These are phyloP conservation scores for Rhizophagus prolifer DNA, from an alignment of 192 early-diverging fungal genomes.

Conservation along the genomic window DNA sequence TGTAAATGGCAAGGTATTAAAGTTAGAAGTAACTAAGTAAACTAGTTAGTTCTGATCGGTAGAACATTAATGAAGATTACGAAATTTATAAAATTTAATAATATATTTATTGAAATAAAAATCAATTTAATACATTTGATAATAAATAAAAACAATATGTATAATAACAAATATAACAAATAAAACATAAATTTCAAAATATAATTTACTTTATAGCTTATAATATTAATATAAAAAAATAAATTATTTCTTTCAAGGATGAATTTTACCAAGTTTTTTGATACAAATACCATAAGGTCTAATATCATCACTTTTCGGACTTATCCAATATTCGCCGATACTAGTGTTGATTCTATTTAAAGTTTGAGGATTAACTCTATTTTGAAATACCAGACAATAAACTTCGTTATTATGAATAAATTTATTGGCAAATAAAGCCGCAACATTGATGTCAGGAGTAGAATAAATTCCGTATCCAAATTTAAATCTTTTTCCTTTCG, in stretches of 20 bases:
- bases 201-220: too few species aligned
- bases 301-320: background rate
- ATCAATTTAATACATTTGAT: too few species aligned
- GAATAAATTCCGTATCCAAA: constrained; percentile 13
- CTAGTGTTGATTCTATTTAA: background rate
- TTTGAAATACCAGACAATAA: constrained; percentile 7
- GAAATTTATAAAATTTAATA: too few species aligned
- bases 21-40: too few species aligned
- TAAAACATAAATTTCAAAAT: too few species aligned
- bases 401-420: background rate
- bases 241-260: background rate
- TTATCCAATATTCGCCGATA: background rate
- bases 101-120: too few species aligned
- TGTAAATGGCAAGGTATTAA: too few species aligned
- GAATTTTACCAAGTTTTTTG: background rate
- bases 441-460: constrained; percentile 11
- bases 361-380: constrained; percentile 17
- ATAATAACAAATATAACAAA: too few species aligned
- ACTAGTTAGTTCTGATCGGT: too few species aligned
- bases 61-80: too few species aligned
- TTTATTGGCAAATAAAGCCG: background rate
- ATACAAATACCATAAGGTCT: constrained; percentile 22
- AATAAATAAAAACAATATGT: too few species aligned
- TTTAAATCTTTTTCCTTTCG: constrained; percentile 2
- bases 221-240: too few species aligned